Percentiles rank a stretch among this genome's conserved stretches.
Conservation (phyloP, 495 filamentous ascomycete species). For the Letharia lupina region DNA sequence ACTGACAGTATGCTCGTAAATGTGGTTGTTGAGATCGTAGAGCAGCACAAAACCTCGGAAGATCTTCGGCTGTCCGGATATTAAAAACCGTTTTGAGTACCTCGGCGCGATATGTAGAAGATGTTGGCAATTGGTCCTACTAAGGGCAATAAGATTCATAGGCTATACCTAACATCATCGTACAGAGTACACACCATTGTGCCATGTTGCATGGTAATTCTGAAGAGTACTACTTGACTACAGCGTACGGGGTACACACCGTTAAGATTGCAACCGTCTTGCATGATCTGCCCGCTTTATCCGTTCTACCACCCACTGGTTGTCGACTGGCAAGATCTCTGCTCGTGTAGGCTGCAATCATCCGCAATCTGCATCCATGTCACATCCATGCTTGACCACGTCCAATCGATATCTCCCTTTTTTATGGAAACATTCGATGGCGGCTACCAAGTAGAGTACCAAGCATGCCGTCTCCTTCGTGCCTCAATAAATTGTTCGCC, state of each 20-base stretch:
- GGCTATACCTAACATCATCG: too few species aligned
- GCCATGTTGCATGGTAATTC: neutral
- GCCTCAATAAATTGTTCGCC: neutral
- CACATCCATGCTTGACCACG: neutral
- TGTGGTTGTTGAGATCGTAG: too few species aligned
- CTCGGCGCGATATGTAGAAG: too few species aligned
- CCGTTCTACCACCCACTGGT: neutral
- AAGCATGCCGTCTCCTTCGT: neutral
- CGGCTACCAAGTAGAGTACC: neutral
- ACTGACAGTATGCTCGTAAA: too few species aligned
- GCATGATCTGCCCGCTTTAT: neutral
- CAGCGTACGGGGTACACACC: neutral
- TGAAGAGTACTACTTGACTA: too few species aligned
- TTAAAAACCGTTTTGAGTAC: too few species aligned
- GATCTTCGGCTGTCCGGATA: too few species aligned
- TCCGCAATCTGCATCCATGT: neutral
- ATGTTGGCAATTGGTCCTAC: too few species aligned
- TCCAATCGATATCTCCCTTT: neutral
- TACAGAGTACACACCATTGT: too few species aligned
- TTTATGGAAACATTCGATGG: neutral
- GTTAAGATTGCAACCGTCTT: neutral
- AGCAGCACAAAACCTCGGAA: too few species aligned
- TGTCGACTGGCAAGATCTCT: neutral
- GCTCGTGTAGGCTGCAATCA: neutral
- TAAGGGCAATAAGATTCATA: too few species aligned